phyloP scores from a whole-genome alignment of 352 stramenopile species.

The Thraustochytrium sp. region DNA sequence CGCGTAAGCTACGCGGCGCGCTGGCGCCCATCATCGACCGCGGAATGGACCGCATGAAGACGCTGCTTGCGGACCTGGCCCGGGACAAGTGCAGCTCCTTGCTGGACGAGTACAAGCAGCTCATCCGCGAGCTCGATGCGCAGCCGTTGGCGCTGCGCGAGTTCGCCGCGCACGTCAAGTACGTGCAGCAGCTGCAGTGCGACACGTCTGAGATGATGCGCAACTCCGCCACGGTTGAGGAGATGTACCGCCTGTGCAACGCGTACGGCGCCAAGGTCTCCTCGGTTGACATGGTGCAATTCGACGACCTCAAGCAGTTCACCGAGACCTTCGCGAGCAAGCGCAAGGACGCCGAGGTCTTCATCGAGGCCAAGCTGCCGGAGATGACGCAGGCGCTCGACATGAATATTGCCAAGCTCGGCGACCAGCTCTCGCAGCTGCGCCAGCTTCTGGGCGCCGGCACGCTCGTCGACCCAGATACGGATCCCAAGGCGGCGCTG shows the following conservation, averaged over 20 bases:
- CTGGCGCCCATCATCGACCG: conserved; percentile 82
- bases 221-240: conserved; percentile 68
- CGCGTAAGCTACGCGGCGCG: conserved; percentile 80
- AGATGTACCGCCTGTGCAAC: conserved; percentile 82
- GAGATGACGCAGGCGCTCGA: conserved; percentile 87
- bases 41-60: conserved; percentile 84
- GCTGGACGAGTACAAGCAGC: conserved; percentile 78
- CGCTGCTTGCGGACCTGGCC: conserved; percentile 78
- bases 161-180: conserved; percentile 72
- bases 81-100: conserved; percentile 74
- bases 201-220: conserved; percentile 45
- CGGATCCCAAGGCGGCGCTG: conserved; percentile 60
- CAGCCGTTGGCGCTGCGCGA: conserved; percentile 79
- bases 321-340: conserved; percentile 78
- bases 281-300: conserved; percentile 79
- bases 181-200: conserved; percentile 49
- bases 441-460: conserved; percentile 56
- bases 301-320: conserved; percentile 63
- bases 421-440: conserved; percentile 76
- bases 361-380: conserved; percentile 70
- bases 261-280: conserved; percentile 81
- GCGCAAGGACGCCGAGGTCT: conserved; percentile 70
- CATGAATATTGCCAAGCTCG: conserved; percentile 79
- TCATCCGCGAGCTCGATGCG: conserved; percentile 71
- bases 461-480: conserved; percentile 73